Base-by-base conservation (phyloP, 129 eudicot species). In the Heracleum sosnowskyi region DNA sequence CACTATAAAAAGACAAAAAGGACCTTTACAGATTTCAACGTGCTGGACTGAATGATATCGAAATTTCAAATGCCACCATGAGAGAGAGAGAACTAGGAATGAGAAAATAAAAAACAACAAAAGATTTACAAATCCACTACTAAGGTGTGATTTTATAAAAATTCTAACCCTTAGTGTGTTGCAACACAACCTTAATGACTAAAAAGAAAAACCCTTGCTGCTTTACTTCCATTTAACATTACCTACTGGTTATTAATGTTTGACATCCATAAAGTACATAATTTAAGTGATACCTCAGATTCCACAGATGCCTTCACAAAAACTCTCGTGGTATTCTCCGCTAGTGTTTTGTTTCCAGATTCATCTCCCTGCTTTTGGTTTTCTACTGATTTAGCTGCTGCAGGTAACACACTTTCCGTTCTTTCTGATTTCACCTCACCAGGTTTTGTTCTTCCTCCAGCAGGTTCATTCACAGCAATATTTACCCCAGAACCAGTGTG, bases 281-380 rank as follows among this genome's bases (percentile, higher is more conserved):
- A 49, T 34, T 36, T 60, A 75, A 22, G 7, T 74, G 74, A 73
- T 89, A 91, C 97, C 97, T 91, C 97, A 34, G 84, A 63, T 82
- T 91, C 97, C 24, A 60, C 70, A 76, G 93, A 47, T 47, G 84
- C 64, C 86, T 86, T 91, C 29, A 68, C 37, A 51, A 87, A 37
- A 78, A 51, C 91, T 84, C 89, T 95, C 74, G 82, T 76, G 79
- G 63, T 72, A n/a, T 81, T 89, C 78, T 94, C 98, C 40, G 80
- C 91, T 35, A 62, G 33, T 42, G 83, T 75, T 78, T 79, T 83
- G 80, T 76, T 85, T 4, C 84, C 82, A 64, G 85, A 81, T 28
- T 96, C 97, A 73, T 90, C 92, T 24, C 74, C 76, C 83, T 84
- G 93, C 57, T 91, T 91, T 35, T 82, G 90, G 80, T 66, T 86